phyloP scores from a whole-genome alignment of 1,139 yeast species.

The Taphrina communis region DNA sequence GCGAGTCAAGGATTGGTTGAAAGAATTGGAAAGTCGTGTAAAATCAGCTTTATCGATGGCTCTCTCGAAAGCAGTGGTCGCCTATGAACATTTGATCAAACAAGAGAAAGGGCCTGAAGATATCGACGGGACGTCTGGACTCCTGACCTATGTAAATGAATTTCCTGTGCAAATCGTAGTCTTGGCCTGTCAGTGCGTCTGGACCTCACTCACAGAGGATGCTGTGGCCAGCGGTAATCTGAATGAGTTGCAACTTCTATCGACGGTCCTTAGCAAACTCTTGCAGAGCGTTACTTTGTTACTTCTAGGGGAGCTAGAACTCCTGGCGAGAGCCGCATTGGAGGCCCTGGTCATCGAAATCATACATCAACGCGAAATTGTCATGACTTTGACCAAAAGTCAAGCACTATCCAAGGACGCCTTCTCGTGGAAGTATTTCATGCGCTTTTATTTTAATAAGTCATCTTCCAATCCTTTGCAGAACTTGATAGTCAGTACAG shows the following conservation, averaged over 20 bases:
- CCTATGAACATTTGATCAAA: slow-evolving; percentile 45
- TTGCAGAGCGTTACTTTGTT: slow-evolving; percentile 51
- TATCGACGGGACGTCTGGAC: not conserved
- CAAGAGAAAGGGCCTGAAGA: slow-evolving; percentile 35
- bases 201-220: slow-evolving; percentile 59
- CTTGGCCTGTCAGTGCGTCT: slow-evolving; percentile 64
- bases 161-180: slow-evolving; percentile 67
- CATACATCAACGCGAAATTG: slow-evolving; percentile 64
- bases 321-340: slow-evolving; percentile 57
- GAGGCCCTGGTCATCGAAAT: slow-evolving; percentile 70
- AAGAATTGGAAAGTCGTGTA: slow-evolving; percentile 62
- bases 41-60: slow-evolving; percentile 58
- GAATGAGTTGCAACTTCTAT: slow-evolving; percentile 42
- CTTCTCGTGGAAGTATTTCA: slow-evolving; percentile 62
- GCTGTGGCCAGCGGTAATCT: slow-evolving; percentile 46
- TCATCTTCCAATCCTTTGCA: slow-evolving; percentile 52
- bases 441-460: slow-evolving; percentile 51
- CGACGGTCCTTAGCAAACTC: slow-evolving; percentile 43
- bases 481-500: slow-evolving; percentile 61
- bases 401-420: slow-evolving; percentile 46
- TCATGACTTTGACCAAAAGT: slow-evolving; percentile 49
- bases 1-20: slow-evolving; percentile 68
- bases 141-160: slow-evolving; percentile 52
- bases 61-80: slow-evolving; percentile 50
- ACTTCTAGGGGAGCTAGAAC: slow-evolving; percentile 51